phyloP scores from a whole-genome alignment of 495 filamentous ascomycete genomes.

The Amphirosellinia nigrospora region DNA sequence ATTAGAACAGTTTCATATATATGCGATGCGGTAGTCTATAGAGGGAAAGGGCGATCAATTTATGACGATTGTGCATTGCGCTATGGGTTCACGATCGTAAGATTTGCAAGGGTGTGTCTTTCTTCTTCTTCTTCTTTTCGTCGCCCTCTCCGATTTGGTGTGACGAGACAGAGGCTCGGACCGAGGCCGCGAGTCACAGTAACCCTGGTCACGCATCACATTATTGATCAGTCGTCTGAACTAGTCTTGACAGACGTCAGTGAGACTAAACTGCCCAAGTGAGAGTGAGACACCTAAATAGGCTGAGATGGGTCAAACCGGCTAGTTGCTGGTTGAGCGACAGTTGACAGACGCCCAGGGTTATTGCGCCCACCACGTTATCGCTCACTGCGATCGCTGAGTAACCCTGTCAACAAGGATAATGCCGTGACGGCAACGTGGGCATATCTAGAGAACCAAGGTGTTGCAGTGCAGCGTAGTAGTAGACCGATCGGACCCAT shows the following conservation, averaged over 20 bases:
- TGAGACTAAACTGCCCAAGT: neutral
- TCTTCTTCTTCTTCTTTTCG: neutral
- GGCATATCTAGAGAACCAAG: neutral
- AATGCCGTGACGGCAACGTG: constrained; percentile 15
- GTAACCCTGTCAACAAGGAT: constrained; percentile 10
- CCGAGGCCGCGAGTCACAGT: neutral
- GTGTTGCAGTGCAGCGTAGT: neutral
- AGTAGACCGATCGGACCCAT: neutral
- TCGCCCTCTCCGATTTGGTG: neutral
- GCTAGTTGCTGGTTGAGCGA: neutral
- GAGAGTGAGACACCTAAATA: neutral
- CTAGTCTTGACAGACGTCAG: neutral
- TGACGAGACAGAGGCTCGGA: constrained; percentile 8
- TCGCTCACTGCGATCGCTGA: neutral
- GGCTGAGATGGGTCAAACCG: neutral
- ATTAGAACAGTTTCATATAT: neutral
- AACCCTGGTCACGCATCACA: neutral
- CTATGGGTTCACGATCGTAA: no score
- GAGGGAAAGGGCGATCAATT: neutral
- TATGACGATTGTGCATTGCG: no score
- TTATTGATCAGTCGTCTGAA: neutral
- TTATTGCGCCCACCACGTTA: neutral
- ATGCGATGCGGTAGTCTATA: neutral
- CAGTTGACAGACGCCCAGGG: neutral
- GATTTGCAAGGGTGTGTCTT: neutral